Percentiles rank a stretch among this genome's conserved stretches.
Conservation (phyloP, 1,284 basidiomycete genomes). For the Papiliotrema terrestris region DNA sequence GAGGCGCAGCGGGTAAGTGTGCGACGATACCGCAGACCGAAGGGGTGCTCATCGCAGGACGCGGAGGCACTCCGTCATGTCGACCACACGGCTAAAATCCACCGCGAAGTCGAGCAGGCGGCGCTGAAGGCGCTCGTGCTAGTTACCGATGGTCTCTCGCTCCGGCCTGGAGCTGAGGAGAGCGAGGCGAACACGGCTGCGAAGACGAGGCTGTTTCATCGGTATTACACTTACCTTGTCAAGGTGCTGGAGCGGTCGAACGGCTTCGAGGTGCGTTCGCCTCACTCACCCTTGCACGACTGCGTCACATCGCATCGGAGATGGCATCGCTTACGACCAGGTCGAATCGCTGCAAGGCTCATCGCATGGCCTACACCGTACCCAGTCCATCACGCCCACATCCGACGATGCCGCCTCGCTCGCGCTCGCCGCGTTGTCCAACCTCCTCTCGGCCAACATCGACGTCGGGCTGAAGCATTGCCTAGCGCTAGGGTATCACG, state of each 20-base stretch:
- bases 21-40: background rate
- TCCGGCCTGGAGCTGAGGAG: slow-evolving; percentile 60
- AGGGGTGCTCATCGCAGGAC: slow-evolving; percentile 12
- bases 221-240: slow-evolving; percentile 65
- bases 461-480: slow-evolving; percentile 88
- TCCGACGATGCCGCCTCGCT: slow-evolving; percentile 14
- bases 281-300: background rate
- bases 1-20: slow-evolving; percentile 31
- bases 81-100: slow-evolving; percentile 14
- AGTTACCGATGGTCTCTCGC: slow-evolving; percentile 68
- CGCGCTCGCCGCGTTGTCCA: slow-evolving; percentile 67
- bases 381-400: background rate
- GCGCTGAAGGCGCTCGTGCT: slow-evolving; percentile 68
- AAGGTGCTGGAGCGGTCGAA: slow-evolving; percentile 58
- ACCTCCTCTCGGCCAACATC: slow-evolving; percentile 78
- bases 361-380: background rate
- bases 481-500: slow-evolving; percentile 72
- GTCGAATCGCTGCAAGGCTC: slow-evolving; percentile 2
- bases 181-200: slow-evolving; percentile 66
- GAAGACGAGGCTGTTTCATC: slow-evolving; percentile 71
- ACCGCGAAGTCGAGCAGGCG: slow-evolving; percentile 64
- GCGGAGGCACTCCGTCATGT: slow-evolving; percentile 11
- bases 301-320: too few relatives aligned
- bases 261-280: slow-evolving; percentile 11
- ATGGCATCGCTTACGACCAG: background rate